phyloP scores from a whole-genome alignment of 139 green algal genomes.

The Tetradesmus obliquus region DNA sequence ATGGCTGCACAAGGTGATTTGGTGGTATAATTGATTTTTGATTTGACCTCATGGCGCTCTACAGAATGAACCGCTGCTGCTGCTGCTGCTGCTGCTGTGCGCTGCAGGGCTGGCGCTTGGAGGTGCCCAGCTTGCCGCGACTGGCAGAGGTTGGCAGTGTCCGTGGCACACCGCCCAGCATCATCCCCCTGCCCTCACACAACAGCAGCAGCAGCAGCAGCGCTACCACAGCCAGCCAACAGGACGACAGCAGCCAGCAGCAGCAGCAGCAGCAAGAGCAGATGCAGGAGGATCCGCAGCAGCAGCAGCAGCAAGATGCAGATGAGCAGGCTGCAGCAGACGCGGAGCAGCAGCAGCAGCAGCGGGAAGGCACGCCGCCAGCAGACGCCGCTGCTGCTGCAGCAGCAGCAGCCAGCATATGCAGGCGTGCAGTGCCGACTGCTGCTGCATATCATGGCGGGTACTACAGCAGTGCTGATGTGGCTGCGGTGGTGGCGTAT shows the following conservation, averaged over 20 bases:
- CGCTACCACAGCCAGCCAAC: neutral
- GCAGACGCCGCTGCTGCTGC: neutral
- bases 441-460: constrained; percentile 37
- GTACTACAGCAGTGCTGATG: constrained; percentile 34
- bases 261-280: constrained; percentile 20
- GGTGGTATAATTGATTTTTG: constrained; percentile 55
- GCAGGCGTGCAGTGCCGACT: neutral
- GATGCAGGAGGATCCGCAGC: constrained; percentile 22
- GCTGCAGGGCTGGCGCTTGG: constrained; percentile 71
- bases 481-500: constrained; percentile 54
- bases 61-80: constrained; percentile 73
- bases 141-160: constrained; percentile 70
- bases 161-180: constrained; percentile 37
- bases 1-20: neutral
- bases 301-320: constrained; percentile 15
- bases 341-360: constrained; percentile 29
- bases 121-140: constrained; percentile 62
- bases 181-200: neutral
- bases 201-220: constrained; percentile 22
- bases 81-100: constrained; percentile 42
- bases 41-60: constrained; percentile 54
- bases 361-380: neutral
- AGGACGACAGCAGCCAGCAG: neutral
- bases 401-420: neutral
- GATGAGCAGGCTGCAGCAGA: neutral